Evolutionary conservation across 441 rosid genomes (phyloP), one percentile per base, ranked within the genome.

Genomic region (Dalechampia spathulata): DNA sequence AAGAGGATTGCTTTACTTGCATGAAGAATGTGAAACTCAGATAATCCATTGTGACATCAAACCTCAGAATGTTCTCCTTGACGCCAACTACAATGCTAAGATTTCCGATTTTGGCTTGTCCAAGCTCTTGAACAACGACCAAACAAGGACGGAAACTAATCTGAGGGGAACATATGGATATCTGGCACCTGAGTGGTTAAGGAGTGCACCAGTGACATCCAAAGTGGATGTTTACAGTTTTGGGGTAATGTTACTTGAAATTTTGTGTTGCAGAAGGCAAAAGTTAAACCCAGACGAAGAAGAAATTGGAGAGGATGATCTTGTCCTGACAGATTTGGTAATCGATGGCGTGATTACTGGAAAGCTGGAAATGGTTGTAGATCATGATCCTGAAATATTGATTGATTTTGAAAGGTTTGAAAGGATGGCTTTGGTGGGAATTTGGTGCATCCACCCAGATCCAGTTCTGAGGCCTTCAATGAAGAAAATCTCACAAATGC

Each of bases 361-460:
- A 9, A 41, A 30, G 21, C 61, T 73, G n/a, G 74, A 58, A 53
- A 34, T n/a, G 34, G 58, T 65, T 6, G 63, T 62, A 6, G 30
- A 37, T n/a, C 32, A 62, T 52, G 78, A 76, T 16, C 59, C 50
- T 43, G 68, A 67, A 39, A 75, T 50, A 13, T n/a, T 65, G 49
- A 57, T 44, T 28, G 74, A 76, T 53, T 55, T 65, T 36, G 38
- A 68, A 59, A 71, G 69, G 55, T 64, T 76, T 13, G 64, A 70
- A 67, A 68, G 72, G 23, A 67, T 76, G 54, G 54, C 44, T 16
- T 40, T 55, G 64, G 71, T 73, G 41, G 78, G 70, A 8, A 48
- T 73, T 11, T 76, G 78, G 81, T 76, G 81, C 67, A 58, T 72
- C 37, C 62, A 64, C 27, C 52, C 57, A 6, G 62, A 76, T 21